Base-by-base conservation (phyloP, 495 filamentous ascomycete species). In the Penicillium riverlandense region DNA sequence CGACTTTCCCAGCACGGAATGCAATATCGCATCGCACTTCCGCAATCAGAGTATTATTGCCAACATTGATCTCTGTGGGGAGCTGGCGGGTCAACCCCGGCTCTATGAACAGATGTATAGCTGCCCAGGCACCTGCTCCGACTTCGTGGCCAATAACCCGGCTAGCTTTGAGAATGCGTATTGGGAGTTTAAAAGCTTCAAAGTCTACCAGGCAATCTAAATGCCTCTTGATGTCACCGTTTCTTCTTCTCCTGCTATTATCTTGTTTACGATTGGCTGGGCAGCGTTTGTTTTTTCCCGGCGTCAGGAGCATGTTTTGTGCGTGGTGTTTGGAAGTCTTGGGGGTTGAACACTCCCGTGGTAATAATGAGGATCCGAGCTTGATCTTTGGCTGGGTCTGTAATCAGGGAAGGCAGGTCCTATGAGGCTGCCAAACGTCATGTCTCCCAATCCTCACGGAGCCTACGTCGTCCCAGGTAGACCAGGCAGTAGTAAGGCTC, bases 1-100 rank as follows among this genome's bases (percentile, higher is more conserved):
- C 1, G 74, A 77, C 48, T 77, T 77, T 53, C 74, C 76, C 7
- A 58, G 52, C 29, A 76, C 74, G 0, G 41, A 74, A 40, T 77
- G 74, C 45, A 59, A 74, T 42, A 72, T 75, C 41, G 32, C 48
- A 1, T 52, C 58, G 2, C 69, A 75, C 43, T 77, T 77, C 57
- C 50, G 44, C 32, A 77, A 77, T 38, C 65, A 72, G 50, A 70
- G 65, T 46, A 77, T 77, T 44, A 68, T 77, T 43, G 67, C 55
- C 2, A 76, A 77, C 45, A 77, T 76, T 43, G 71, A 74, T 51
- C 59, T 77, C 2, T 77, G 73, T 41, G 73, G 73, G 0, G 38
- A 63, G 14, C 53, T 65, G 29, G 72, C 62, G 6, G 71, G 54
- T 8, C 43, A 53, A 33, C 33, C 46, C 6, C 52, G 55, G 41